Conservation (phyloP, 768 basidiomycete genomes). For the Leccinum variicolor region DNA sequence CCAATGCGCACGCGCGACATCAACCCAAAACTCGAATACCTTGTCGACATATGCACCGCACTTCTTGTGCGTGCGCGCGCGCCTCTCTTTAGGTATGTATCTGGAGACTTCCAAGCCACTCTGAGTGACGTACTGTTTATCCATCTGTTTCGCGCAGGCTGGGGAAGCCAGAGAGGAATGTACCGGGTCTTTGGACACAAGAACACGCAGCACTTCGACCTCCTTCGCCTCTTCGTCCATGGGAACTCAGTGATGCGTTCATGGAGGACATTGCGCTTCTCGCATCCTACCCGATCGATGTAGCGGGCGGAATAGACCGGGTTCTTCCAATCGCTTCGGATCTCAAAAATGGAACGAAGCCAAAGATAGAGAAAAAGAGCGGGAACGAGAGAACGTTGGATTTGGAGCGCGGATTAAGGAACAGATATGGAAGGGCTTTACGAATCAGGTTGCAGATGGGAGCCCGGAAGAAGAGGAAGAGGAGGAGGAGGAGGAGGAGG, state of each 20-base stretch:
- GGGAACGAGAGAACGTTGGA: slow-evolving; percentile 35
- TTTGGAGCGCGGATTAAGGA: slow-evolving; percentile 56
- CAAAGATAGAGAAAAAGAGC: slow-evolving; percentile 21
- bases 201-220: slow-evolving; percentile 37
- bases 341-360: slow-evolving; percentile 50
- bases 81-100: slow-evolving; percentile 51
- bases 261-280: slow-evolving; percentile 62
- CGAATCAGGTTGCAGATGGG: slow-evolving; percentile 44
- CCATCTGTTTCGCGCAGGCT: slow-evolving; percentile 38
- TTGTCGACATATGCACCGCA: slow-evolving; percentile 67
- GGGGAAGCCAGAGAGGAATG: slow-evolving; percentile 42
- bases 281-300: slow-evolving; percentile 59
- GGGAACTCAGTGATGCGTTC: slow-evolving; percentile 62
- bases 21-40: slow-evolving; percentile 61
- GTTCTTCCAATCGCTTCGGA: slow-evolving; percentile 67
- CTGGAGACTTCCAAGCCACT: not conserved
- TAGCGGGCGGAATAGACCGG: slow-evolving; percentile 66
- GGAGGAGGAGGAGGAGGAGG: slow-evolving; percentile 35
- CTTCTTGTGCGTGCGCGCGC: slow-evolving; percentile 61
- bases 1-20: slow-evolving; percentile 48
- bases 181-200: slow-evolving; percentile 53
- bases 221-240: slow-evolving; percentile 43
- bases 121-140: not conserved
- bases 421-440: slow-evolving; percentile 67
- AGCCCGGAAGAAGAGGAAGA: slow-evolving; percentile 27